phyloP scores from a whole-genome alignment of 2,329 filamentous ascomycete genomes.

The Daldinia sp. region DNA sequence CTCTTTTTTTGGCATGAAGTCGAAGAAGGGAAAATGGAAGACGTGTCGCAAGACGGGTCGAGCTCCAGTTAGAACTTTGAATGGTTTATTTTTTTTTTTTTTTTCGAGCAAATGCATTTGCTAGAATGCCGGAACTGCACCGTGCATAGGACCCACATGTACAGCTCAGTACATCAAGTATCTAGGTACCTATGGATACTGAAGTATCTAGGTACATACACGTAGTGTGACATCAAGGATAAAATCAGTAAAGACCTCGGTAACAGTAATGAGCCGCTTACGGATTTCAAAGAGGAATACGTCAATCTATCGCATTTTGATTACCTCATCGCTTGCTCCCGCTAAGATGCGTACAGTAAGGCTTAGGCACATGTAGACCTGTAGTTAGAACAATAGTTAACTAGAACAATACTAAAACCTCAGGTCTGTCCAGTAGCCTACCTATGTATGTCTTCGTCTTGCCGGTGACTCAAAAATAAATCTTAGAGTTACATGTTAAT shows the following conservation, averaged over 20 bases:
- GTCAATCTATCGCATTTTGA: not conserved
- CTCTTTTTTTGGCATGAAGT: constrained; percentile 19
- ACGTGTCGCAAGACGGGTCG: constrained; percentile 43
- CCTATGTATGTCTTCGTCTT: constrained; percentile 12
- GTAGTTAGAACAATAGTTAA: too few species aligned
- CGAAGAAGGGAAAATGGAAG: constrained; percentile 21
- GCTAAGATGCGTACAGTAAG: constrained; percentile 1
- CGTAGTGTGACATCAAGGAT: not conserved
- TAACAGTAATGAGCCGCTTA: not conserved
- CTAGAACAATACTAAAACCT: not conserved
- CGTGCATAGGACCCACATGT: constrained; percentile 22
- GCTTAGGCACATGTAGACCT: not conserved
- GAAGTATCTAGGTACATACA: not conserved
- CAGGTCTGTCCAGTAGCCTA: too few species aligned
- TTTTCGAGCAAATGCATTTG: constrained; percentile 11
- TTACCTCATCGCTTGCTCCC: constrained; percentile 3
- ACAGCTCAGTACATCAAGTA: not conserved
- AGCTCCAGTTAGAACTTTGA: constrained; percentile 25
- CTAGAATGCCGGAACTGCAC: constrained; percentile 13
- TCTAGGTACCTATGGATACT: not conserved
- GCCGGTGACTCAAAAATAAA: constrained; percentile 42
- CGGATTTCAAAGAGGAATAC: not conserved
- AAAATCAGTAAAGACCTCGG: constrained; percentile 1
- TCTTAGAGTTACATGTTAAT: not conserved
- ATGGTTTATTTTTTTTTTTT: constrained; percentile 21